Percentiles rank a stretch among this genome's conserved stretches.
These are phyloP conservation scores for Fulvia fulva DNA, from an alignment of 2,329 filamentous ascomycete species.

Conservation along the genomic window DNA sequence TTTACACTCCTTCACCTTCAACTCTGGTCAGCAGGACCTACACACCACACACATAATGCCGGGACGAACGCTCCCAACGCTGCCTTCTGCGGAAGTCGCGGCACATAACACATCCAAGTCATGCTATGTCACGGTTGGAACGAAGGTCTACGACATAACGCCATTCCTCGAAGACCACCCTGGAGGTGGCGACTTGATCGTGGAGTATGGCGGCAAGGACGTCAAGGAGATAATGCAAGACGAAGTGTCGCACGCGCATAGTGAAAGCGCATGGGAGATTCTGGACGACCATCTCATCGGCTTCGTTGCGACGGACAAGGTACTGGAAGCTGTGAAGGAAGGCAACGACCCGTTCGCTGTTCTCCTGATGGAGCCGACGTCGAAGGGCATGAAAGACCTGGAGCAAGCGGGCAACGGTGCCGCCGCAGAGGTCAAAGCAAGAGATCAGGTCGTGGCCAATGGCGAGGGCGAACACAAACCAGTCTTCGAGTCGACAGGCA, in stretches of 20 bases:
- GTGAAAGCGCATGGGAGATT: conserved; percentile 92
- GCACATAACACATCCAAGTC: conserved; percentile 74
- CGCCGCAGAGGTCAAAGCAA: conserved; percentile 32
- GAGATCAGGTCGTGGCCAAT: conserved; percentile 36
- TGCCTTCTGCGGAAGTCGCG: conserved; percentile 75
- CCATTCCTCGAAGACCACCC: conserved; percentile 87
- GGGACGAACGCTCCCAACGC: conserved; percentile 73
- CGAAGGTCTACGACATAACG: conserved; percentile 92
- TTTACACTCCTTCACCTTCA: neutral
- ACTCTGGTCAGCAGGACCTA: neutral
- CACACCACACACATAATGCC: conserved; percentile 59
- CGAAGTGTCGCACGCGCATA: conserved; percentile 75
- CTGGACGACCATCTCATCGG: conserved; percentile 82
- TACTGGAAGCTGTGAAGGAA: conserved; percentile 48
- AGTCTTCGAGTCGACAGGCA: conserved; percentile 66
- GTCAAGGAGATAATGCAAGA: conserved; percentile 79
- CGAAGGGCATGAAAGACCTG: conserved; percentile 47
- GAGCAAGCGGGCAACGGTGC: conserved; percentile 48
- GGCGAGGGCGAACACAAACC: conserved; percentile 30
- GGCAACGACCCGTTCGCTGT: conserved; percentile 48
- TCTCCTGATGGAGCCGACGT: conserved; percentile 50
- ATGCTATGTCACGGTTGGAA: conserved; percentile 88
- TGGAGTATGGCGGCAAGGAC: conserved; percentile 88
- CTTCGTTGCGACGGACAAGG: conserved; percentile 64
- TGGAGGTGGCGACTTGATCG: conserved; percentile 79